A percentile compares a stretch with the other conserved stretches of the same genome.
phyloP scores from a whole-genome alignment of 106 monocot genomes.

The Dendrobium officinale region DNA sequence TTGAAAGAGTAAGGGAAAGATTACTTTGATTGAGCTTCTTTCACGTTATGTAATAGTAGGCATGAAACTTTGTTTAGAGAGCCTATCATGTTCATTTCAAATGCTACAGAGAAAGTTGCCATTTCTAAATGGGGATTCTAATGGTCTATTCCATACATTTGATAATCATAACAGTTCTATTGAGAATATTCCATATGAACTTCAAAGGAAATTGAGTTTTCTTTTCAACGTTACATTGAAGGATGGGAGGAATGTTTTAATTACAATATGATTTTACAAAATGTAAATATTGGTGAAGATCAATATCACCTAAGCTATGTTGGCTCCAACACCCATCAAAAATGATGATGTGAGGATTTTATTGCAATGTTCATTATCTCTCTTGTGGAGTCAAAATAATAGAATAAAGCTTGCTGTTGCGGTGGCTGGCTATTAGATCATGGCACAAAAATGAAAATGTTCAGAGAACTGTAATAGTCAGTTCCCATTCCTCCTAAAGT shows the following conservation, averaged over 20 bases:
- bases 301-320: background rate
- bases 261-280: conserved; percentile 1
- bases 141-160: background rate
- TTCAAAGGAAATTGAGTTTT: conserved; percentile 23
- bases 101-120: background rate
- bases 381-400: conserved; percentile 95
- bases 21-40: conserved; percentile 74
- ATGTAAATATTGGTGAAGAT: conserved; percentile 8
- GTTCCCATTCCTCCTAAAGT: conserved; percentile 74
- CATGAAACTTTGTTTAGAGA: conserved; percentile 77
- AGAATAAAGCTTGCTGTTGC: conserved; percentile 84
- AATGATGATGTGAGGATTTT: conserved; percentile 75
- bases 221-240: conserved; percentile 61
- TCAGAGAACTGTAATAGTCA: conserved; percentile 62
- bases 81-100: conserved; percentile 46
- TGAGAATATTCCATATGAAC: conserved; percentile 13
- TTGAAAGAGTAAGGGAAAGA: conserved; percentile 92
- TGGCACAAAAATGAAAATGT: conserved; percentile 50
- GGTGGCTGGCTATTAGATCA: conserved; percentile 88
- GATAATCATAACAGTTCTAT: conserved; percentile 3
- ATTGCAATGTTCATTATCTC: conserved; percentile 73
- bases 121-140: conserved; percentile 14
- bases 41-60: conserved; percentile 66
- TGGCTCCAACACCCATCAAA: conserved; percentile 27
- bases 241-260: conserved; percentile 43